Percentiles rank a stretch among this genome's conserved stretches.
phyloP scores from a whole-genome alignment of 192 early-diverging fungal species.

The Coemansia brasiliensis region DNA sequence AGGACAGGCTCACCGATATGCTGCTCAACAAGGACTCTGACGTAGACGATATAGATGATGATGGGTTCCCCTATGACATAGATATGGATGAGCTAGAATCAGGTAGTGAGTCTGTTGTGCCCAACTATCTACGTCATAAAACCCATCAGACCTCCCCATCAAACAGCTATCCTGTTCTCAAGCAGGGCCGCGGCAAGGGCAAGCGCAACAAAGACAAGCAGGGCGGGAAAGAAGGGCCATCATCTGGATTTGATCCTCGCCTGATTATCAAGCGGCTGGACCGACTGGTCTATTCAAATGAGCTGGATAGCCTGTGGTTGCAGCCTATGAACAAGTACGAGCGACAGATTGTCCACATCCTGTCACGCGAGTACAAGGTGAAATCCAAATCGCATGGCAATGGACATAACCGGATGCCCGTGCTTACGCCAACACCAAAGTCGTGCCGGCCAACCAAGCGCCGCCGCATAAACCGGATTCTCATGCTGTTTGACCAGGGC shows the following conservation, averaged over 20 bases:
- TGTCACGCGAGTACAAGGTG: slow-evolving; percentile 43
- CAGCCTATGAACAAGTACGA: slow-evolving; percentile 50
- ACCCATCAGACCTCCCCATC: neutral
- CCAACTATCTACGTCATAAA: neutral
- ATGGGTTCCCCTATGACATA: slow-evolving; percentile 31
- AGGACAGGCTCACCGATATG: slow-evolving; percentile 15
- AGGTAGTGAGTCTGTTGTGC: neutral
- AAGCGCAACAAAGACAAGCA: slow-evolving; percentile 14
- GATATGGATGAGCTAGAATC: slow-evolving; percentile 19
- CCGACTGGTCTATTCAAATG: slow-evolving; percentile 19
- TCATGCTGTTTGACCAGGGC: slow-evolving; percentile 35
- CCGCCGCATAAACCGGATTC: slow-evolving; percentile 31
- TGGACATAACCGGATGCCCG: slow-evolving; percentile 24
- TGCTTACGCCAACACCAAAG: slow-evolving; percentile 30
- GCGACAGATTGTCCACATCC: slow-evolving; percentile 45
- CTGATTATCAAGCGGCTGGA: slow-evolving; percentile 36
- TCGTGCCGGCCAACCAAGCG: slow-evolving; percentile 27
- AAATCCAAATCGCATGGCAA: slow-evolving; percentile 52
- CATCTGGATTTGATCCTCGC: slow-evolving; percentile 37
- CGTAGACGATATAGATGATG: slow-evolving; percentile 26
- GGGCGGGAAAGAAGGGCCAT: slow-evolving; percentile 5
- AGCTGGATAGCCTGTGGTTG: slow-evolving; percentile 46
- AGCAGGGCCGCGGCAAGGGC: slow-evolving; percentile 20
- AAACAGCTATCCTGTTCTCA: neutral
- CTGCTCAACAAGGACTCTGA: slow-evolving; percentile 13